Evolutionary conservation across 257 asterid genomes (phyloP).

Genomic region (Pogostemon cablin): DNA sequence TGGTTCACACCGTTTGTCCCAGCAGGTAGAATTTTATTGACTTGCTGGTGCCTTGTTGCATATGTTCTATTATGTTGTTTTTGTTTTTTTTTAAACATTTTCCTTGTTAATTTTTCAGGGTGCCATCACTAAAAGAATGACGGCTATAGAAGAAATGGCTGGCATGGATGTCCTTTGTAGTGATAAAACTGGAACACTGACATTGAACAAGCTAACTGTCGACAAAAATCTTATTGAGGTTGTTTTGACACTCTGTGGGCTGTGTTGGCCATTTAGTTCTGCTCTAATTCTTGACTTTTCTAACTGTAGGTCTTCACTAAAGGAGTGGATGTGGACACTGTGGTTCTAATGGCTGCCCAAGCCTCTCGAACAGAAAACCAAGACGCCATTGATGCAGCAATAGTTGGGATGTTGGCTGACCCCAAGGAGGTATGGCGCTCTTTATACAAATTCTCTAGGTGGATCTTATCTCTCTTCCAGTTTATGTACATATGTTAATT

Average conservation of each 20-base stretch:
- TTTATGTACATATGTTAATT: slow-evolving; percentile 20
- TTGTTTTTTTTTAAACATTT: slow-evolving; percentile 1
- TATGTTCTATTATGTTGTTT: slow-evolving; percentile 22
- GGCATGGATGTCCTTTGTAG: slow-evolving; percentile 97
- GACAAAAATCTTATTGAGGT: slow-evolving; percentile 76
- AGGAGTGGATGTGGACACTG: slow-evolving; percentile 72
- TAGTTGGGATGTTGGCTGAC: slow-evolving; percentile 77
- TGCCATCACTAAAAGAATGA: slow-evolving; percentile 89
- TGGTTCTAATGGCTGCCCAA: slow-evolving; percentile 88
- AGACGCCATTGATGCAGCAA: slow-evolving; percentile 85
- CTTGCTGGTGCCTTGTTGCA: slow-evolving; percentile 9
- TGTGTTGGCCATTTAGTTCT: slow-evolving; percentile 4
- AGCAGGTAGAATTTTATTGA: slow-evolving; percentile 52
- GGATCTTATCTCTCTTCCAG: slow-evolving; percentile 10
- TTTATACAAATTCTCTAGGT: neutral
- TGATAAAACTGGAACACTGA: slow-evolving; percentile 87
- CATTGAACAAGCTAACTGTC: slow-evolving; percentile 72
- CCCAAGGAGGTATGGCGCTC: slow-evolving; percentile 63
- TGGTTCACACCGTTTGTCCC: slow-evolving; percentile 81
- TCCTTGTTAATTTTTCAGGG: slow-evolving; percentile 46
- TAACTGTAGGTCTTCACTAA: slow-evolving; percentile 51
- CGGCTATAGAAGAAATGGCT: slow-evolving; percentile 95
- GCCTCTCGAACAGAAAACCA: slow-evolving; percentile 90
- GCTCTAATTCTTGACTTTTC: slow-evolving; percentile 23
- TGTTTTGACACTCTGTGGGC: slow-evolving; percentile 12